phyloP scores from a whole-genome alignment of 371 early-diverging fungal species.

The Mortierella sp. region DNA sequence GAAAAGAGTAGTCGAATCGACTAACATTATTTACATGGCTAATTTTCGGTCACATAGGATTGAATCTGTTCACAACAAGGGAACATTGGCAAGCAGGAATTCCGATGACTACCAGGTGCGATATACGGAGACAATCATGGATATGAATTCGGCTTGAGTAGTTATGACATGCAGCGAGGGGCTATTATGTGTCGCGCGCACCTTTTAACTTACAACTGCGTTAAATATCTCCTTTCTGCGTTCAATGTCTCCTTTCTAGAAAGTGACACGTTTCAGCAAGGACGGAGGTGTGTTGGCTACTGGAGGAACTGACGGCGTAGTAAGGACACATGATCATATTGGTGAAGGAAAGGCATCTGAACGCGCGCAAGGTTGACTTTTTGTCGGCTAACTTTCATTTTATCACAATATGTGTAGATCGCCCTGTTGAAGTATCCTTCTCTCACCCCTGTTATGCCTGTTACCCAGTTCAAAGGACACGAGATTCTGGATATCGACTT shows the following conservation, averaged over 20 bases:
- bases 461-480: constrained; percentile 65
- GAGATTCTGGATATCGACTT: constrained; percentile 78
- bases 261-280: constrained; percentile 65
- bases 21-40: neutral
- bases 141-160: neutral
- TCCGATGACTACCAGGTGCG: constrained; percentile 68
- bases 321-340: neutral
- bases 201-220: neutral
- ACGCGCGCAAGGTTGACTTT: neutral
- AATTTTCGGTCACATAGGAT: constrained; percentile 25
- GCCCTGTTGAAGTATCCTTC: constrained; percentile 71
- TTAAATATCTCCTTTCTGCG: neutral
- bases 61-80: constrained; percentile 56
- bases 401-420: constrained; percentile 29
- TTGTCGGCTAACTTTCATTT: neutral
- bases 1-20: neutral
- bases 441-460: constrained; percentile 62
- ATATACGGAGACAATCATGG: neutral
- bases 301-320: constrained; percentile 76
- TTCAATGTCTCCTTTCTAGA: constrained; percentile 27
- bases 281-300: constrained; percentile 73
- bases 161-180: too few relatives aligned
- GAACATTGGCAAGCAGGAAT: constrained; percentile 61
- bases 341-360: neutral
- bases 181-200: neutral